Evolutionary conservation across 1,284 basidiomycete genomes (phyloP), one percentile per base, ranked within the genome.

Genomic region (Malassezia equina): DNA sequence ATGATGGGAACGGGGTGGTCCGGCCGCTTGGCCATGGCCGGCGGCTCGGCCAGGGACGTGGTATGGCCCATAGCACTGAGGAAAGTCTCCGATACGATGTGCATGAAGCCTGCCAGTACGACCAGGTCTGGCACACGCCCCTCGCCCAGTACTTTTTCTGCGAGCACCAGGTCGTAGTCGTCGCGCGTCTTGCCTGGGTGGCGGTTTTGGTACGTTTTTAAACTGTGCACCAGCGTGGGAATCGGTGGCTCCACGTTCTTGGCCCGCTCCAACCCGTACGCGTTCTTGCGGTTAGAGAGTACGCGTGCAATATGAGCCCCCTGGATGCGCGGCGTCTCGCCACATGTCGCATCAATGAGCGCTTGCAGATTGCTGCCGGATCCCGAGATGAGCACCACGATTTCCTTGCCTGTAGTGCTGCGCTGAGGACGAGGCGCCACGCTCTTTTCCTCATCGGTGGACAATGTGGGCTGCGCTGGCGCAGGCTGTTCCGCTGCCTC

Each of bases 21-120:
- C 1, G 63, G 66, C n/a, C 55, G 55, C 17, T 47, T 15, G 29
- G 59, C 61, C 17, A 64, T 50, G 5, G 59, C 61, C 1, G 53
- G 65, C 5, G 61, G 60, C 27, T 42, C 47, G 23, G 41, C 45
- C 21, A 65, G 48, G n/a, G 51, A 55, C 15, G 68, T 65, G 23
- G 48, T 47, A 49, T 69, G 66, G 11, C 65, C 71, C 9, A 73
- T 45, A 1, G 64, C 69, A 47, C 60, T 63, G 19, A 82, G 71
- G 70, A 83, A 81, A 15, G 71, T 60, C 47, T 78, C 76, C 7
- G 78, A 78, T 39, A 90, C 80, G 63, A 91, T 86, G 73, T 96
- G 90, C 93, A 98, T 96, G 86, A 90, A 98, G 0, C 93, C 94
- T 0, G 93, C 93, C 24, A 96, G 80, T 2, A 98, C 87, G 53